phyloP scores from a whole-genome alignment of 805 yeast species.

The Saturnispora sekii region DNA sequence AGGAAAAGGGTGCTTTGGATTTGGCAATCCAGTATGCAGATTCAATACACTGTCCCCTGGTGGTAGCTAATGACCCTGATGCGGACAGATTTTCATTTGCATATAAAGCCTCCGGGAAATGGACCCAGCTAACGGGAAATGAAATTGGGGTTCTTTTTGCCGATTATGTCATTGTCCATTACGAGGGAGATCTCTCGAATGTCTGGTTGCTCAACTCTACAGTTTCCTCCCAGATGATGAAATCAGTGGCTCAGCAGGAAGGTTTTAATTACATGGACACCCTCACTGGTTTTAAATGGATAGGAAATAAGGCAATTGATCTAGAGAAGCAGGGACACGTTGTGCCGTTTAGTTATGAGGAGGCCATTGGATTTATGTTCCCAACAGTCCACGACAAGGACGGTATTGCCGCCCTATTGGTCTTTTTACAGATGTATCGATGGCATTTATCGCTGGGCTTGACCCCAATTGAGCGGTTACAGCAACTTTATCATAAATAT shows the following conservation, averaged over 20 bases:
- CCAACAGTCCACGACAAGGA: conserved; percentile 81
- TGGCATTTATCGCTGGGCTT: conserved; percentile 34
- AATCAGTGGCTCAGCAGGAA: conserved; percentile 51
- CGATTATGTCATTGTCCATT: conserved; percentile 35
- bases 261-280: conserved; percentile 70
- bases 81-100: conserved; percentile 92
- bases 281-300: conserved; percentile 95
- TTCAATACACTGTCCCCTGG: conserved; percentile 34
- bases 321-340: conserved; percentile 49
- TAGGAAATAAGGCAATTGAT: conserved; percentile 79
- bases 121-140: conserved; percentile 85
- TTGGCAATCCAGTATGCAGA: conserved; percentile 61
- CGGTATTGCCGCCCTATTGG: conserved; percentile 72
- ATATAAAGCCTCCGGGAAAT: conserved; percentile 38
- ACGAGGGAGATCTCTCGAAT: conserved; percentile 19
- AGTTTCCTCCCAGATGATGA: conserved; percentile 79
- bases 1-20: conserved; percentile 84
- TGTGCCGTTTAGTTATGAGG: conserved; percentile 91
- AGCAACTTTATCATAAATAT: conserved; percentile 48
- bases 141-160: conserved; percentile 87
- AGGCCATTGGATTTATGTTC: conserved; percentile 94
- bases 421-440: conserved; percentile 63
- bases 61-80: conserved; percentile 91
- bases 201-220: conserved; percentile 74
- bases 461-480: conserved; percentile 41